Evolutionary conservation across 192 early-diverging fungal species (phyloP).

Genomic region (Geosiphon pyriformis): DNA sequence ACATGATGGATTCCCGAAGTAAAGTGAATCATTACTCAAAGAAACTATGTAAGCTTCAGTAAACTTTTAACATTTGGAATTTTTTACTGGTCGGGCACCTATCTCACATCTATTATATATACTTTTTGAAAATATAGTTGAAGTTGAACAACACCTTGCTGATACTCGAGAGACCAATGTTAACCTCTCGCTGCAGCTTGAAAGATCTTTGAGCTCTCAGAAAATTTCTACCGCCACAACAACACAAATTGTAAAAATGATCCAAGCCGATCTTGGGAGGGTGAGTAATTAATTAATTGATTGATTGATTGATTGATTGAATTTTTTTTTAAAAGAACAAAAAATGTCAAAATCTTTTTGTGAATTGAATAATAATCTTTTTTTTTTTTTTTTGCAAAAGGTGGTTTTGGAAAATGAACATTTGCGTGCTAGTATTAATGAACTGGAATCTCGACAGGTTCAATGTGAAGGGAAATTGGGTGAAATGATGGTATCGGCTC

Average conservation of each 20-base stretch:
- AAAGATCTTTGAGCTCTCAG: conserved; percentile 48
- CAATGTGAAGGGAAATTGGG: conserved; percentile 50
- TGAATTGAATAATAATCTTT: background rate
- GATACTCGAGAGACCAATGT: conserved; percentile 53
- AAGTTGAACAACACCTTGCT: conserved; percentile 51
- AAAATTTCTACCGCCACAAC: conserved; percentile 53
- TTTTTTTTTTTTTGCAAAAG: conserved; percentile 22
- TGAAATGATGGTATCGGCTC: conserved; percentile 49
- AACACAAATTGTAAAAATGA: conserved; percentile 52
- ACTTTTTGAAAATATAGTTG: conserved; percentile 27
- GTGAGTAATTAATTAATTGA: conserved; percentile 27
- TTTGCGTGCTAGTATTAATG: conserved; percentile 43
- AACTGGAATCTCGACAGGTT: conserved; percentile 49
- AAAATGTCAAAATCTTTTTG: no score
- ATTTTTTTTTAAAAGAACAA: background rate
- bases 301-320: background rate
- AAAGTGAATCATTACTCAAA: conserved; percentile 51
- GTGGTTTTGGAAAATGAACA: conserved; percentile 49
- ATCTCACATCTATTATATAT: background rate
- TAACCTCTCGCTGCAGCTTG: conserved; percentile 44
- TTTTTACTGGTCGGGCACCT: background rate
- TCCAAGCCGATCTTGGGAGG: conserved; percentile 51
- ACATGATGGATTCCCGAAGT: conserved; percentile 51
- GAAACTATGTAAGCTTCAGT: conserved; percentile 34
- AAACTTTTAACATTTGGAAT: background rate